Base-by-base conservation (phyloP, 2,329 filamentous ascomycete genomes). In the Arthrobotrys sinensis region DNA sequence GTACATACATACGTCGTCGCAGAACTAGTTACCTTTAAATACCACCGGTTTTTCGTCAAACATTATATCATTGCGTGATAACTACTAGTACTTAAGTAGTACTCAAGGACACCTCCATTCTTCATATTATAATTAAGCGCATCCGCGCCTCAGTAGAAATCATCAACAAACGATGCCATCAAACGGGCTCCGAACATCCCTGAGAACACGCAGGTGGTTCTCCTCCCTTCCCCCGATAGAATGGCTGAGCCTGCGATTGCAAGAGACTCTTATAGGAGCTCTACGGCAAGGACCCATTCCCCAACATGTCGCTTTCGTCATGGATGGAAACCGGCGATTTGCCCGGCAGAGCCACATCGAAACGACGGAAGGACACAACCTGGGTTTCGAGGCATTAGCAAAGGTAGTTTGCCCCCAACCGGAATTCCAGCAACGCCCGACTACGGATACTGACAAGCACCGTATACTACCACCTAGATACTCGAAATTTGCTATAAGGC, bases 401-500 rank as follows among this genome's bases (percentile, higher is more conserved):
- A 90, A 91, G 83, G 93, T 95, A 86, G 28, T 21, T 16, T 36
- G 67, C 11, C 4, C 21, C 60, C 81, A 82, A 82, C 79, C 2
- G 83, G 38, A n/a, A 46, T 46, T 24, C 28, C 11, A 32, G 21
- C 32, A 34, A 12, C 12, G 34, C 10, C 19, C 34, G 21, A 38
- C 32, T 14, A 28, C 62, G 4, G 24, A 14, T 48, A 19, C 52
- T 63, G 38, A 63, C 6, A 55, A 8, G 12, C n/a, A 50, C 19
- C 24, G 12, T 12, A 32, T 5, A 11, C 14, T 6, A 19, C 12
- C 24, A 14, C 24, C 24, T 43, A 79, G 92, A 93, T 98, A 66
- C 90, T 99, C 76, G 96, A 99, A 85, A 93, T 99, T 69, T 98
- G 96, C 88, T 99, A 98, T 87, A 97, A 97, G 84, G 94, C 92